phyloP scores from a whole-genome alignment of 2,329 filamentous ascomycete genomes.

The Fusarium poae region DNA sequence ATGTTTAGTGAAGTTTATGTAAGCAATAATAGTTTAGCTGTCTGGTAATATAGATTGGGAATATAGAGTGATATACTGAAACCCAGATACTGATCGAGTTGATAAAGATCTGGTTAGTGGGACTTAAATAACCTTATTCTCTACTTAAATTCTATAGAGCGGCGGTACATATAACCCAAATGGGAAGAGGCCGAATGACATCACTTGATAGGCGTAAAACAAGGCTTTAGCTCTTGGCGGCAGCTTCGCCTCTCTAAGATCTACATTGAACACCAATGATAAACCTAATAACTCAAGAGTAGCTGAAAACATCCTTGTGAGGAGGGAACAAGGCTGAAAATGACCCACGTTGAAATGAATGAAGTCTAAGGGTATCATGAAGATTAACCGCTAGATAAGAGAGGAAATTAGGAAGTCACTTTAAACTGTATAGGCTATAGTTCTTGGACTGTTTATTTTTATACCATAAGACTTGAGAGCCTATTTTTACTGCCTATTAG shows the following conservation, averaged over 20 bases:
- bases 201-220: neutral
- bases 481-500: no score
- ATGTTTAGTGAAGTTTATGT: neutral
- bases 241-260: neutral
- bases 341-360: neutral
- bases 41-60: no score
- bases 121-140: neutral
- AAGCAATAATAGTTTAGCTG: neutral
- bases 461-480: no score
- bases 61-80: accelerated
- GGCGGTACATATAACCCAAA: neutral
- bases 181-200: neutral
- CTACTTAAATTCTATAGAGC: neutral
- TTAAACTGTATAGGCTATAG: no score
- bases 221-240: neutral
- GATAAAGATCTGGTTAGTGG: neutral
- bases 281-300: neutral
- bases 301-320: neutral
- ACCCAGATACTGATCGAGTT: accelerated
- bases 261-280: neutral
- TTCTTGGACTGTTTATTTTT: no score
- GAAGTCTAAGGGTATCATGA: no score
- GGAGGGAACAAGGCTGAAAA: neutral
- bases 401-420: no score
- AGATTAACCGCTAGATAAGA: no score